Base-by-base conservation (phyloP, 1,284 basidiomycete genomes). In the Ganoderma sp. region DNA sequence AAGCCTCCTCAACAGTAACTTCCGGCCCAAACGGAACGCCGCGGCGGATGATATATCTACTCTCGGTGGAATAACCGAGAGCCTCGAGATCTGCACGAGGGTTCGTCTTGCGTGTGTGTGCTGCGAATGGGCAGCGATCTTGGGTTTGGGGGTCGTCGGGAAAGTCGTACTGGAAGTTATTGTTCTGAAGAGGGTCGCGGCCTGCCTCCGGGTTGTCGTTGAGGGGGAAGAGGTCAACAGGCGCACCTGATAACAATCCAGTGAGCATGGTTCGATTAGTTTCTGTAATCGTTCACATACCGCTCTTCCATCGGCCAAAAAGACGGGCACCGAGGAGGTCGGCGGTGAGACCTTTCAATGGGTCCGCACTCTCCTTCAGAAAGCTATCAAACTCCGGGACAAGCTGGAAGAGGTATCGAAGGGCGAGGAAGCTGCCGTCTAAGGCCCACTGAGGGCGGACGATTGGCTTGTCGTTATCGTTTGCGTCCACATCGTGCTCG, bases 261-360 rank as follows among this genome's bases (percentile, higher is more conserved):
- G 14, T 19, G 61, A 52, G n/a, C 2, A 15, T 19, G 0, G 1
- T 50, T 25, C 14, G 62, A 22, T 7, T 41, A 52, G 41, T 22
- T 19, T 7, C n/a, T 22, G 19, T 10, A 3, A n/a, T 37, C 9
- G 19, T n/a, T 10, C 17, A 77, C 79, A 39, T 74, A 83, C 86
- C 87, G 67, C 85, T 87, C 82, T 87, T 87, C 87, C 87, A 88
- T 5, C 87, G 80, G 2, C 87, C 87, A 19, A 88, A 76, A 54
- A 88, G 75, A 39, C 87, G 80, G 0, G 87, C 87, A 25, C 87
- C 87, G 10, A 86, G 78, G 7, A 86, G 78, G 65, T 82, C 74
- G 2, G 69, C 69, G 3, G 81, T 77, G 15, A 86, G 70, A 3
- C 78, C 82, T 5, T 78, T 77, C 6, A 77, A 69, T 6, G 75